phyloP scores from a whole-genome alignment of 148 eudicot genomes.

The Tetragonia tetragonoides region DNA sequence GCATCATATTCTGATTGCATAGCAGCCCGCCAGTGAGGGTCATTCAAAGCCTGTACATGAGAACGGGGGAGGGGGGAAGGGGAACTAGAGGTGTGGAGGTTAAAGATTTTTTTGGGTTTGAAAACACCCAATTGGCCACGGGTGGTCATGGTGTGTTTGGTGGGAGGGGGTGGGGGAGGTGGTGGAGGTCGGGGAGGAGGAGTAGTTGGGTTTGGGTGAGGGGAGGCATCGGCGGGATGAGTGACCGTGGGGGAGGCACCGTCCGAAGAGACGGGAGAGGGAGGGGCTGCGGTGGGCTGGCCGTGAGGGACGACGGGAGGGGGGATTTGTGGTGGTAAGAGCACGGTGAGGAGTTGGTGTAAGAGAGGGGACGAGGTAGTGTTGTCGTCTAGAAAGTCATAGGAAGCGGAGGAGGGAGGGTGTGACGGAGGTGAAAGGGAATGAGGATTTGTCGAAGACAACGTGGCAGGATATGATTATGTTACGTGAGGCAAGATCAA shows the following conservation, averaged over 20 bases:
- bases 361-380: too few species aligned
- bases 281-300: neutral
- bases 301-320: too few species aligned
- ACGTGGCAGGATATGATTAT: constrained; percentile 22
- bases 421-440: neutral
- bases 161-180: neutral
- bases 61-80: too few species aligned
- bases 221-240: too few species aligned
- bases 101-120: too few species aligned
- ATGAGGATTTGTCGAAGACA: neutral
- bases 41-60: neutral
- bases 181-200: too few species aligned
- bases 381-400: neutral
- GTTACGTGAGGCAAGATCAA: neutral
- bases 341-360: neutral
- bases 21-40: neutral
- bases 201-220: neutral
- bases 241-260: neutral
- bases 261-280: neutral
- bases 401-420: neutral
- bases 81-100: too few species aligned
- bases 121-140: too few species aligned
- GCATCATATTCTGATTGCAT: neutral
- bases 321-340: too few species aligned
- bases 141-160: too few species aligned